A percentile compares a stretch with the other conserved stretches of the same genome.
phyloP scores from a whole-genome alignment of 768 basidiomycete species.

The Lactarius indigo region DNA sequence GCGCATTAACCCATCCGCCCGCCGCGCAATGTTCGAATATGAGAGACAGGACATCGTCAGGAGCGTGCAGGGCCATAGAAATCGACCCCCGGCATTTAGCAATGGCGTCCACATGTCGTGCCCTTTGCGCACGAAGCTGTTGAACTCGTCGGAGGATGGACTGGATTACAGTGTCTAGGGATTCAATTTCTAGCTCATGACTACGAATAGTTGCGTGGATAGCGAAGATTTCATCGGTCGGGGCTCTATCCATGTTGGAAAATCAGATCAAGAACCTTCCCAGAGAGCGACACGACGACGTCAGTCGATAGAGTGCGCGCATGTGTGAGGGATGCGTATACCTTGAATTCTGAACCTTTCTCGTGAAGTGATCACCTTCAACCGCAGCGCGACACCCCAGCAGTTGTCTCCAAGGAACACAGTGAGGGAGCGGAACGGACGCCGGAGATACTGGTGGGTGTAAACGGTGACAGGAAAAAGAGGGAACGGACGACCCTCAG shows the following conservation, averaged over 20 bases:
- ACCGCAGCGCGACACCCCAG: not conserved
- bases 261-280: not conserved
- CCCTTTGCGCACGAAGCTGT: slow-evolving; percentile 42
- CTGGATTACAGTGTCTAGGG: slow-evolving; percentile 44
- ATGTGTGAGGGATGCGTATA: not conserved
- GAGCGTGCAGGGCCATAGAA: slow-evolving; percentile 54
- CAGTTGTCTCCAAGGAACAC: not conserved
- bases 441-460: not conserved
- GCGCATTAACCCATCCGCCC: slow-evolving; percentile 51
- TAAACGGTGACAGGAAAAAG: not conserved
- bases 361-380: not conserved
- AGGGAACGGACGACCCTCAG: not conserved
- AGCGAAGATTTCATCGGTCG: slow-evolving; percentile 26
- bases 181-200: slow-evolving; percentile 42
- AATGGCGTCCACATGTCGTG: slow-evolving; percentile 42
- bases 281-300: not conserved
- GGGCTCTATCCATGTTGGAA: not conserved
- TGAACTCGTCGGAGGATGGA: slow-evolving; percentile 39
- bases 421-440: not conserved
- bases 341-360: not conserved
- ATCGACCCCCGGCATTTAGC: slow-evolving; percentile 44
- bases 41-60: slow-evolving; percentile 49
- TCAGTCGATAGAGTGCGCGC: not conserved
- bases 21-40: slow-evolving; percentile 52
- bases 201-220: slow-evolving; percentile 26